Evolutionary conservation across 768 basidiomycete genomes (phyloP).

Genomic region (Xanthoconium purpureum): DNA sequence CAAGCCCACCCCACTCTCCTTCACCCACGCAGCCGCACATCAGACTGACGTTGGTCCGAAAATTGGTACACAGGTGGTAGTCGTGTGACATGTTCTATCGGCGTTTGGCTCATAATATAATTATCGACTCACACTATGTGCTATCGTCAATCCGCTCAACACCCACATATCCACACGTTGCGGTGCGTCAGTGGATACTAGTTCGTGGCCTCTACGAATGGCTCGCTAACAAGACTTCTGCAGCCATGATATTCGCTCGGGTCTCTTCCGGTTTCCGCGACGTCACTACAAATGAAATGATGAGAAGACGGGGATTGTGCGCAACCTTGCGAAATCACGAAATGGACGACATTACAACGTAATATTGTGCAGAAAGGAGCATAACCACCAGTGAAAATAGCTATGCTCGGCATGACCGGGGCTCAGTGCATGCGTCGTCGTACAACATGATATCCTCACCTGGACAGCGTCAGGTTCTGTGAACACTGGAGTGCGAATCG

Average conservation of each 20-base stretch:
- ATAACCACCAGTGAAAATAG: constrained; percentile 61
- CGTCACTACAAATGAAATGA: constrained; percentile 53
- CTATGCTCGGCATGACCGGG: constrained; percentile 23
- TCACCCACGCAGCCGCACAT: constrained; percentile 50
- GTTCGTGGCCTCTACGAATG: constrained; percentile 57
- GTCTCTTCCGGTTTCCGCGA: constrained; percentile 55
- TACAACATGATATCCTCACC: constrained; percentile 36
- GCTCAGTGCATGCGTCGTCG: constrained; percentile 9
- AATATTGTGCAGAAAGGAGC: constrained; percentile 10
- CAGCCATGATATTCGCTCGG: constrained; percentile 58
- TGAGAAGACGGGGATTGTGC: constrained; percentile 64
- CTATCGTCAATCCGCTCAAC: constrained; percentile 55
- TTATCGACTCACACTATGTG: constrained; percentile 45
- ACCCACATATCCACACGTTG: constrained; percentile 55
- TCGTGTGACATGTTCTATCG: constrained; percentile 12
- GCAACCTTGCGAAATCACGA: constrained; percentile 37
- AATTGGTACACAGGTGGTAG: constrained; percentile 8
- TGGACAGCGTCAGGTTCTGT: constrained; percentile 66
- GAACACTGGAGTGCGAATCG: constrained; percentile 57
- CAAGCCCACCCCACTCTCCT: constrained; percentile 55
- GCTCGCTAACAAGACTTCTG: constrained; percentile 71
- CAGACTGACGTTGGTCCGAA: constrained; percentile 31
- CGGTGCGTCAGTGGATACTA: constrained; percentile 54
- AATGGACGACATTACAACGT: constrained; percentile 2
- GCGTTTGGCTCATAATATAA: constrained; percentile 5